Evolutionary conservation across 2,329 filamentous ascomycete genomes (phyloP), one percentile per base, ranked within the genome.

Genomic region (Cadophora sp.): DNA sequence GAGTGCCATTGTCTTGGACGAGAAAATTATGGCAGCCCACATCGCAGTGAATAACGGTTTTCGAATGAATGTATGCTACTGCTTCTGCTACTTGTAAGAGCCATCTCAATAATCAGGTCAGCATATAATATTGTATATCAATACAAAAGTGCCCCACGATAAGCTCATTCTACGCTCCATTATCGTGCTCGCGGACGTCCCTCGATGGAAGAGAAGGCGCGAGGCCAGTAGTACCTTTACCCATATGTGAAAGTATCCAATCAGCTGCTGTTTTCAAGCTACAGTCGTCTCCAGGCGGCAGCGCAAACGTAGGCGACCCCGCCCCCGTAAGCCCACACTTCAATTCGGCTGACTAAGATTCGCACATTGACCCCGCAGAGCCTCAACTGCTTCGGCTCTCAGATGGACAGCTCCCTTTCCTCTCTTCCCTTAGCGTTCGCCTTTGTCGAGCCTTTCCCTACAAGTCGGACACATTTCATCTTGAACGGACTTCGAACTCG

Each of bases 141-240:
- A 45, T 45, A 45, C 41, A 45, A 45, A 45, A 45, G 41, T 45
- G 39, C n/a, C n/a, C n/a, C n/a, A n/a, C n/a, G n/a, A n/a, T n/a
- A n/a, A n/a, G n/a, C n/a, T n/a, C n/a, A n/a, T n/a, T n/a, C n/a
- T n/a, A n/a, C n/a, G n/a, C n/a, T n/a, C n/a, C n/a, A n/a, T n/a
- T n/a, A n/a, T n/a, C n/a, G n/a, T n/a, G n/a, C n/a, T n/a, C n/a
- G n/a, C n/a, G n/a, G n/a, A n/a, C n/a, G n/a, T n/a, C n/a, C n/a
- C n/a, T n/a, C n/a, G n/a, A n/a, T n/a, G n/a, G n/a, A n/a, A n/a
- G n/a, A n/a, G n/a, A n/a, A n/a, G n/a, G n/a, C n/a, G n/a, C n/a
- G n/a, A n/a, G n/a, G n/a, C n/a, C n/a, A n/a, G n/a, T n/a, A n/a
- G n/a, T n/a, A n/a, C n/a, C n/a, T n/a, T n/a, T n/a, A n/a, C n/a